Evolutionary conservation across 345 rosid genomes (phyloP), one percentile per base, ranked within the genome.

Genomic region (Capsella bursapastoris): DNA sequence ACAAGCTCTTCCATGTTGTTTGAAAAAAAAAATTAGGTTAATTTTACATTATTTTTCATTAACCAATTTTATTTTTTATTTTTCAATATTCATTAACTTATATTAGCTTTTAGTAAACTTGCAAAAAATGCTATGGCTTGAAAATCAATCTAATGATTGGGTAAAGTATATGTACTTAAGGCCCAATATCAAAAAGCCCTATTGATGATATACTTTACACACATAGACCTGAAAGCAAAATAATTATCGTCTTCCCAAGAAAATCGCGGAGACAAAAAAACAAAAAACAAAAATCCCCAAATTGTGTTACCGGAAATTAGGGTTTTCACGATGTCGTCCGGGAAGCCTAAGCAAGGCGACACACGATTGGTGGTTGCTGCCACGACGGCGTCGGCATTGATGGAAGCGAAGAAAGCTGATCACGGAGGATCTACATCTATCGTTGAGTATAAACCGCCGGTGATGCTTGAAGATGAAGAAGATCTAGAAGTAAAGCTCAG

Each of bases 401-500:
- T 81, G 73, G 93, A 82, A 76, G 72, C 85, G 74, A 82, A 77
- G 60, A 81, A 63, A 12, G 38, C 74, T 55, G 82, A 62, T 49
- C 22, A 49, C 16, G 82, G 72, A 51, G 83, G 70, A 59, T 89
- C 94, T 38, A 69, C 86, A 6, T 92, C 92, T 13, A 77, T 90
- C 59, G 94, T 90, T 61, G 97, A 89, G 84, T 92, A 92, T 77
- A 68, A 82, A 60, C 83, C 82, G 5, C 98, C 97, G 32, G 86
- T 71, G 32, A 85, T 90, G 78, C 78, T 86, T 77, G 97, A 95
- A 70, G 96, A 86, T 57, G 98, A 87, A 72, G 99, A 95, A 83
- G 99, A 95, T 57, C 29, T 95, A 66, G 98, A 92, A 82, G 8
- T 95, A 13, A 95, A 92, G 86, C 99, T 92, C 67, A 89, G 96